Conservation (phyloP, 108 stramenopile genomes). For the Skeletonema costatum region DNA sequence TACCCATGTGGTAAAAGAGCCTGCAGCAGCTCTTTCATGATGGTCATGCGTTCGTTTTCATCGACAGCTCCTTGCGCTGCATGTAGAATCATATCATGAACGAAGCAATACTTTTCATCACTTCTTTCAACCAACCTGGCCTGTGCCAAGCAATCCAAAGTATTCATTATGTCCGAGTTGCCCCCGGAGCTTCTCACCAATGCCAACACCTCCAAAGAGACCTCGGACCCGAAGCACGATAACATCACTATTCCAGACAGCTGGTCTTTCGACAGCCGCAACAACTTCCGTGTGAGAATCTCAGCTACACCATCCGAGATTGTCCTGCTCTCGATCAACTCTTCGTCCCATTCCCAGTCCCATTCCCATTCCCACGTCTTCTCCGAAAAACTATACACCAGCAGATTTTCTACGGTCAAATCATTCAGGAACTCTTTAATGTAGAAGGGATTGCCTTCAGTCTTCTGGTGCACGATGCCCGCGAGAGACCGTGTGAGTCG, state of each 20-base stretch:
- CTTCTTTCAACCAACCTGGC: conserved; percentile 21
- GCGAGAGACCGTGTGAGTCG: conserved; percentile 20
- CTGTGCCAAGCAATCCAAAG: background rate
- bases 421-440: conserved; percentile 30
- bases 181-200: conserved; percentile 21
- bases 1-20: background rate
- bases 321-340: conserved; percentile 14
- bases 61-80: background rate
- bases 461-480: conserved; percentile 35
- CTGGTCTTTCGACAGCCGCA: conserved; percentile 6
- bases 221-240: conserved; percentile 24
- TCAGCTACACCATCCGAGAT: conserved; percentile 13
- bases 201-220: conserved; percentile 17
- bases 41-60: background rate
- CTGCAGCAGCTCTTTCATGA: background rate
- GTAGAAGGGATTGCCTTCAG: conserved; percentile 50
- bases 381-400: conserved; percentile 37
- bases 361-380: conserved; percentile 33
- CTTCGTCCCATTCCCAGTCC: conserved; percentile 61
- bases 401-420: conserved; percentile 18
- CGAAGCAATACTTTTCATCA: conserved; percentile 6
- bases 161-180: conserved; percentile 19
- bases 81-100: conserved; percentile 35
- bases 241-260: conserved; percentile 25
- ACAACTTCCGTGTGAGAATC: conserved; percentile 19